Percentiles rank a stretch among this genome's conserved stretches.
Evolutionary conservation across 306 rosid genomes (phyloP).

Genomic region (Canavalia ensiformis): DNA sequence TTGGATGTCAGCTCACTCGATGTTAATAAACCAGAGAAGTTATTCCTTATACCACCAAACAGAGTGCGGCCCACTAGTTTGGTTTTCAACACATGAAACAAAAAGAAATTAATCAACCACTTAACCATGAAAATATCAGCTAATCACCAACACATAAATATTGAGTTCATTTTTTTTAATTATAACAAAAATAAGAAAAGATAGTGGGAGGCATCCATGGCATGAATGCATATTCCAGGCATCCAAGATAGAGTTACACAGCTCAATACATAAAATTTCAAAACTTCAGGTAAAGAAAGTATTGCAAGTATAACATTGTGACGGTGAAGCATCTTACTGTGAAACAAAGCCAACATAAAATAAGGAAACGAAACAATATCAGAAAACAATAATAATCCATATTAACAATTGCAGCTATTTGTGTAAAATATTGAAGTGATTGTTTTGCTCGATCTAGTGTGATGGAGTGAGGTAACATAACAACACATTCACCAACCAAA

Average conservation of each 20-base stretch:
- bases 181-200: not conserved
- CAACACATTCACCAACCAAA: not conserved
- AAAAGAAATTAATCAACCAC: not conserved
- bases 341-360: not conserved
- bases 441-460: not conserved
- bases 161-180: too few species aligned
- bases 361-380: not conserved
- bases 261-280: not conserved
- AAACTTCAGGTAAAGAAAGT: not conserved
- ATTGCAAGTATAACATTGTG: not conserved
- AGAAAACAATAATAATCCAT: not conserved
- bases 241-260: not conserved
- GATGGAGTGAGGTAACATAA: not conserved
- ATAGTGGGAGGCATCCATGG: not conserved
- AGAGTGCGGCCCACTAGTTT: slow-evolving; percentile 72
- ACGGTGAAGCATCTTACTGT: too few species aligned
- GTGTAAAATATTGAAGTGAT: not conserved
- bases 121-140: not conserved
- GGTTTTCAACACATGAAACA: slow-evolving; percentile 49
- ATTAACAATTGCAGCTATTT: not conserved
- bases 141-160: not conserved
- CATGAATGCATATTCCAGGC: not conserved
- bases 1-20: slow-evolving; percentile 59
- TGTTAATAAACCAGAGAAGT: slow-evolving; percentile 54
- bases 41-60: slow-evolving; percentile 64